phyloP scores from a whole-genome alignment of 1,139 yeast species.

The Fermentozyma sake region DNA sequence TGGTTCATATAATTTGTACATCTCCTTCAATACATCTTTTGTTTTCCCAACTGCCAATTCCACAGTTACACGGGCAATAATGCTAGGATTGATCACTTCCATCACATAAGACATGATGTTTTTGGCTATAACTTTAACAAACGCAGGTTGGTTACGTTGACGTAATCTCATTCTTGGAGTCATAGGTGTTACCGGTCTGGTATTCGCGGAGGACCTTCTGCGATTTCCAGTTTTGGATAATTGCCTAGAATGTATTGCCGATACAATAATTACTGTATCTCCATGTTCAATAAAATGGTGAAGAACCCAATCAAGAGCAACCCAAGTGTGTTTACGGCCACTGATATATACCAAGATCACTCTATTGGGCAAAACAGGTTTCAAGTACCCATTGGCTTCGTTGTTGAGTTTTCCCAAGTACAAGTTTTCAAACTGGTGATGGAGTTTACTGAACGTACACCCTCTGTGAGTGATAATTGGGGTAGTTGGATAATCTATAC shows the following conservation, averaged over 20 bases:
- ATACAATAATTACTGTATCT: conserved; percentile 60
- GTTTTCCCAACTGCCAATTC: conserved; percentile 63
- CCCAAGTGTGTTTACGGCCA: conserved; percentile 78
- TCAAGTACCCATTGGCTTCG: conserved; percentile 2
- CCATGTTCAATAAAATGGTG: conserved; percentile 51
- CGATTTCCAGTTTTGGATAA: conserved; percentile 4
- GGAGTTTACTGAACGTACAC: conserved; percentile 46
- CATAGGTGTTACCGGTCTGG: conserved; percentile 14
- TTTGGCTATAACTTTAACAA: conserved; percentile 29
- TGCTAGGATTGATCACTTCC: conserved; percentile 43
- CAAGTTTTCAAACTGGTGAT: conserved; percentile 37
- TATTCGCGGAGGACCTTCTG: conserved; percentile 3
- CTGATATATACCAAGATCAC: conserved; percentile 59
- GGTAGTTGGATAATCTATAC: conserved; percentile 41
- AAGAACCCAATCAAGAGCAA: conserved; percentile 67
- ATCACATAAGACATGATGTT: conserved; percentile 46
- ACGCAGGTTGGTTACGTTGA: conserved; percentile 33
- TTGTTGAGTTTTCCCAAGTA: conserved; percentile 25
- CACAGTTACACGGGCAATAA: conserved; percentile 52
- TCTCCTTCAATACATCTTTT: conserved; percentile 53
- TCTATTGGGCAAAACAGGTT: conserved; percentile 48
- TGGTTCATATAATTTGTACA: conserved; percentile 62
- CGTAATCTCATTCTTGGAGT: conserved; percentile 29
- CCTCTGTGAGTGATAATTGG: conserved; percentile 51
- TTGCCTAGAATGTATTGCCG: conserved; percentile 22